Percentiles rank a stretch among this genome's conserved stretches.
Conservation (phyloP, 768 basidiomycete genomes). For the Cyclocybe cylindracea region DNA sequence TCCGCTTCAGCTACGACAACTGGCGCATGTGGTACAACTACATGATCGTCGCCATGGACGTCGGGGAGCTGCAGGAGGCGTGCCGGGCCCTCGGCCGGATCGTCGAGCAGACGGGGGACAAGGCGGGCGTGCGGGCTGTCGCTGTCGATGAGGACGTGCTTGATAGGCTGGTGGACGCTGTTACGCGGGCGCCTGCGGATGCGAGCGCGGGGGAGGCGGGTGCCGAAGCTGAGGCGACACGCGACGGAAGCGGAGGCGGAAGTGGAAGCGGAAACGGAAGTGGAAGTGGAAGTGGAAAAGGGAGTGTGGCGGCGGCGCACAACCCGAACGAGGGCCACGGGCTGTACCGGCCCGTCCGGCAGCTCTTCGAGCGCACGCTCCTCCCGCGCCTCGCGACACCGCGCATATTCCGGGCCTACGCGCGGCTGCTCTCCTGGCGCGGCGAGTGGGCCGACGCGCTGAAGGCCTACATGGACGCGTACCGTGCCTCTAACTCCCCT, state of each 20-base stretch:
- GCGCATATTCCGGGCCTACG: constrained; percentile 83
- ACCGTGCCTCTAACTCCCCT: constrained; percentile 67
- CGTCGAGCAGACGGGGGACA: constrained; percentile 70
- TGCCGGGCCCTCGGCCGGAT: constrained; percentile 81
- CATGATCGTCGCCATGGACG: constrained; percentile 90
- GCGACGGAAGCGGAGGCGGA: constrained; percentile 21
- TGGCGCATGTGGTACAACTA: constrained; percentile 99
- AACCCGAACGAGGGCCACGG: constrained; percentile 69
- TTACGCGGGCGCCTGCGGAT: constrained; percentile 55
- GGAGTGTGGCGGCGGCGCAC: too few species aligned
- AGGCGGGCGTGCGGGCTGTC: constrained; percentile 45
- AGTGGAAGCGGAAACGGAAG: too few species aligned
- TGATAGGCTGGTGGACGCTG: constrained; percentile 86
- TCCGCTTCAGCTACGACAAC: constrained; percentile 82
- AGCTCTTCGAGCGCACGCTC: constrained; percentile 77
- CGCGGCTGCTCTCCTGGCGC: constrained; percentile 76
- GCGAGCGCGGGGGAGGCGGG: too few species aligned
- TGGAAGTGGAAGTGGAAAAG: too few species aligned
- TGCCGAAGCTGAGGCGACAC: constrained; percentile 21
- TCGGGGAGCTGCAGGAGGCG: constrained; percentile 89
- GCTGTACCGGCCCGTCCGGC: constrained; percentile 63
- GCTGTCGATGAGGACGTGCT: constrained; percentile 86
- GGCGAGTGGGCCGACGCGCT: constrained; percentile 74
- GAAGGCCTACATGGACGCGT: constrained; percentile 83
- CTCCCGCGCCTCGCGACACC: constrained; percentile 80